Base-by-base conservation (phyloP, 2,329 filamentous ascomycete species). In the Pyrenophora teres region DNA sequence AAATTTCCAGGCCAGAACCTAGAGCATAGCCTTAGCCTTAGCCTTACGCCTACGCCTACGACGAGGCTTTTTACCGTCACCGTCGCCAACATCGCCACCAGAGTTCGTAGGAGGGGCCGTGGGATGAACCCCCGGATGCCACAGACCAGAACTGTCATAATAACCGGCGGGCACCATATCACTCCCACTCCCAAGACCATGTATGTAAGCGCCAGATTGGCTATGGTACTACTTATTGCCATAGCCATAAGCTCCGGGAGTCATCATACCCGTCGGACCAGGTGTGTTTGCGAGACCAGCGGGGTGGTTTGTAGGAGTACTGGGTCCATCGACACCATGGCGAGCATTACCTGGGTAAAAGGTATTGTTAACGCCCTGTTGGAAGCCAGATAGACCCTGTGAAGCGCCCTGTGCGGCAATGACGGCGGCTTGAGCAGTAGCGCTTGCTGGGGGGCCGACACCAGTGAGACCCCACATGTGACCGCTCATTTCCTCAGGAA, bases 381-480 rank as follows among this genome's bases (percentile, higher is more conserved):
- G 66, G 40, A 70, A 71, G 4, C 67, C 67, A 1, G 58, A 46
- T 10, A 70, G 40, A 10, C 49, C 64, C 40, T 71, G 68, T n/a
- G 50, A 44, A 49, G 61, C 64, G 41, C 73, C 76, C 49, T 76
- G 76, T 47, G 76, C 77, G 13, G 76, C 76, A 21, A 78, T 70
- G 15, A 71, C 68, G 43, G 72, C 70, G 58, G 68, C 67, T 63
- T 80, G 62, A n/a, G 76, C 81, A 65, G 75, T 83, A 78, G 78
- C 85, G 61, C 89, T 82, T 2, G 78, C 78, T 16, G 78, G 79
- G 12, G 76, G 72, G 8, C 76, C 74, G 9, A 81, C 78, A 25
- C 76, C 88, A 45, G 92, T 92, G 8, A 97, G 80, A 9, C 93
- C 93, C 89, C 93, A 97, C 63, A 97, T 92, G 75, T 95, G 93